Evolutionary conservation across 2,329 filamentous ascomycete genomes (phyloP).

Genomic region (Madurella fahalii): DNA sequence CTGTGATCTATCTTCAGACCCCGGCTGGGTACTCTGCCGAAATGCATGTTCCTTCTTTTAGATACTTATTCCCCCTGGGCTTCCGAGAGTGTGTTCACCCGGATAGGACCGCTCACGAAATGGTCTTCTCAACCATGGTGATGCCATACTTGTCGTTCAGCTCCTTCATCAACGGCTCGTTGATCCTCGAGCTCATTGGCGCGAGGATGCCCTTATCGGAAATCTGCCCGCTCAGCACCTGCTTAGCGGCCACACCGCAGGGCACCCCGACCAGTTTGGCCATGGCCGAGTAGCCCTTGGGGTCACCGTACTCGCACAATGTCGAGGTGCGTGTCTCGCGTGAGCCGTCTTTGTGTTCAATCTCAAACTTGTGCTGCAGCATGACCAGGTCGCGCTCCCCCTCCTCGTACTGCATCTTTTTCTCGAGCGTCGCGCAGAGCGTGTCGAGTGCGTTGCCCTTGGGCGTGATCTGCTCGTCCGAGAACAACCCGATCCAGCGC

Average conservation of each 20-base stretch:
- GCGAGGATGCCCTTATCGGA: slow-evolving; percentile 70
- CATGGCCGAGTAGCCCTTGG: slow-evolving; percentile 77
- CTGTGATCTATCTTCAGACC: too few species aligned
- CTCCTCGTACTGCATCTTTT: slow-evolving; percentile 85
- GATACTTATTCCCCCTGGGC: too few species aligned
- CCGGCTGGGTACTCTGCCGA: too few species aligned
- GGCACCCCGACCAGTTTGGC: slow-evolving; percentile 50
- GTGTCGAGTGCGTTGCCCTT: slow-evolving; percentile 81
- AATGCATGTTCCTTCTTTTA: too few species aligned
- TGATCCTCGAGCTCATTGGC: slow-evolving; percentile 67
- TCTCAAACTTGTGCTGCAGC: slow-evolving; percentile 78
- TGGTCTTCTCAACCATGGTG: slow-evolving; percentile 65
- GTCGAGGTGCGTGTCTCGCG: slow-evolving; percentile 77
- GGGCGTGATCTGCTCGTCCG: slow-evolving; percentile 62
- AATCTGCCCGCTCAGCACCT: slow-evolving; percentile 72
- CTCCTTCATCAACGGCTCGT: slow-evolving; percentile 69
- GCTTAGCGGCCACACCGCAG: slow-evolving; percentile 65
- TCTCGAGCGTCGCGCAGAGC: slow-evolving; percentile 80
- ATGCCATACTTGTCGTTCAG: slow-evolving; percentile 75
- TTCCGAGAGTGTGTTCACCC: too few species aligned
- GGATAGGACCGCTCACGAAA: slow-evolving; percentile 31
- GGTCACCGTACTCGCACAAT: slow-evolving; percentile 76
- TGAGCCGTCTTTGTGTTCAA: slow-evolving; percentile 75
- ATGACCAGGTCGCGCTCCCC: slow-evolving; percentile 82
- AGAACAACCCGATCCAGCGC: slow-evolving; percentile 67